Evolutionary conservation across 1,284 basidiomycete genomes (phyloP).

Genomic region (Schizopora paradoxa): DNA sequence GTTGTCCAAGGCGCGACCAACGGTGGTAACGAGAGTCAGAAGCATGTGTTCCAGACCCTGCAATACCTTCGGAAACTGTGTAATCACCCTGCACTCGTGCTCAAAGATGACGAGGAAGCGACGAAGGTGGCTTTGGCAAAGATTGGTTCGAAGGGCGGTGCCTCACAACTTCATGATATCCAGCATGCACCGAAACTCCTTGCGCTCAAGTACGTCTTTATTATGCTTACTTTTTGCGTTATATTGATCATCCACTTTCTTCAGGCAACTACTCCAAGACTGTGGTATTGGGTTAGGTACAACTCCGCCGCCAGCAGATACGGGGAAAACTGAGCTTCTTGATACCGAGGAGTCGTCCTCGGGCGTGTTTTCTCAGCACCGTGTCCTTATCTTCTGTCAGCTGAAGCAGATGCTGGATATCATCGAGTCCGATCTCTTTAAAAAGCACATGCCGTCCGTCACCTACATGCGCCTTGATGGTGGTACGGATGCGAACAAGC

Average conservation of each 20-base stretch:
- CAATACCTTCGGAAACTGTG: conserved; percentile 98
- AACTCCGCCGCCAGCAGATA: conserved; percentile 36
- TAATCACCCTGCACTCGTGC: conserved; percentile 91
- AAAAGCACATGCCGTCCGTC: conserved; percentile 87
- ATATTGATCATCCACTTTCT: conserved; percentile 4
- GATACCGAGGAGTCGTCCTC: conserved; percentile 52
- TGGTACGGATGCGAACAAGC: conserved; percentile 81
- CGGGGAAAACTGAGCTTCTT: conserved; percentile 56
- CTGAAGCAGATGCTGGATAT: conserved; percentile 99
- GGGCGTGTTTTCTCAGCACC: conserved; percentile 83
- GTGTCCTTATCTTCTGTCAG: conserved; percentile 98
- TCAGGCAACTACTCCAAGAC: conserved; percentile 87
- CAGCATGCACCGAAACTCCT: conserved; percentile 92
- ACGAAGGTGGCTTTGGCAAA: conserved; percentile 61
- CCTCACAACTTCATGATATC: conserved; percentile 66
- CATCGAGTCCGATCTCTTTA: conserved; percentile 93
- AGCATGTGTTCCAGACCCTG: conserved; percentile 93
- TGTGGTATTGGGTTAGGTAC: conserved; percentile 84
- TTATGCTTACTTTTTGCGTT: conserved; percentile 4
- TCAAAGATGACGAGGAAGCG: conserved; percentile 62
- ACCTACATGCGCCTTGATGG: conserved; percentile 99
- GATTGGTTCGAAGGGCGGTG: conserved; percentile 35
- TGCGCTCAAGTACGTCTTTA: conserved; percentile 68
- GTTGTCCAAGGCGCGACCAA: conserved; percentile 45
- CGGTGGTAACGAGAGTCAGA: conserved; percentile 45